phyloP scores from a whole-genome alignment of 2,329 filamentous ascomycete genomes.

The Pseudogymnoascus sp. region DNA sequence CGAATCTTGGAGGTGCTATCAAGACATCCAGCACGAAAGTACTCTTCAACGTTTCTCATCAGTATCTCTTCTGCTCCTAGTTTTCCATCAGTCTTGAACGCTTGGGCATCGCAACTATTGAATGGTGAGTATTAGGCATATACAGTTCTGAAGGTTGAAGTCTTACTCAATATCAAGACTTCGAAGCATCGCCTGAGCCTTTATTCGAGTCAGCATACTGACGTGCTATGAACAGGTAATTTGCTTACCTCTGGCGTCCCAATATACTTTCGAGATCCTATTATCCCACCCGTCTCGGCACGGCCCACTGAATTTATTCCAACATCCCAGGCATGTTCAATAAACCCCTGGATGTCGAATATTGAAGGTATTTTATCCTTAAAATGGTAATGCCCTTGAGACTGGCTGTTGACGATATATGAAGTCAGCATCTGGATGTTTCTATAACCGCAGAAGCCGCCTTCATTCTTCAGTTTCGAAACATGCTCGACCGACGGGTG shows the following conservation, averaged over 20 bases:
- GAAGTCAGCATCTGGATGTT: conserved; percentile 91
- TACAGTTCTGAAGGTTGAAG: not conserved
- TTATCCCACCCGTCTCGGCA: conserved; percentile 77
- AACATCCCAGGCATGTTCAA: conserved; percentile 81
- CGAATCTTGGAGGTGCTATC: conserved; percentile 54
- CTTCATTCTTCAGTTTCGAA: conserved; percentile 71
- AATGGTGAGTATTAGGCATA: conserved; percentile 9
- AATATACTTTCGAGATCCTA: conserved; percentile 88
- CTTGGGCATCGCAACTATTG: conserved; percentile 53
- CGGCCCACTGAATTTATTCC: conserved; percentile 71
- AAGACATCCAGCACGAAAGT: conserved; percentile 57
- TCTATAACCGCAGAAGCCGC: conserved; percentile 88
- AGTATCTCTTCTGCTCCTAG: conserved; percentile 37
- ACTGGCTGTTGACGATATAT: conserved; percentile 57
- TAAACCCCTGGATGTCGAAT: conserved; percentile 74
- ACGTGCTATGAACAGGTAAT: conserved; percentile 5
- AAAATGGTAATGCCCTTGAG: conserved; percentile 54
- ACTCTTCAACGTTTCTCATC: conserved; percentile 61
- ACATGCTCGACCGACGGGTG: conserved; percentile 69
- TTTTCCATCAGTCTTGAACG: conserved; percentile 43
- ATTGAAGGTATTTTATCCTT: conserved; percentile 61
- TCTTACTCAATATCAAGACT: conserved; percentile 59
- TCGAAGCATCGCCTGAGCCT: conserved; percentile 73
- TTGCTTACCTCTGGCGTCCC: conserved; percentile 72
- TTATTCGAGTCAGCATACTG: conserved; percentile 1